A percentile compares a stretch with the other conserved stretches of the same genome.
phyloP scores from a whole-genome alignment of 2,329 filamentous ascomycete genomes.

The Pseudogymnoascus sp. region DNA sequence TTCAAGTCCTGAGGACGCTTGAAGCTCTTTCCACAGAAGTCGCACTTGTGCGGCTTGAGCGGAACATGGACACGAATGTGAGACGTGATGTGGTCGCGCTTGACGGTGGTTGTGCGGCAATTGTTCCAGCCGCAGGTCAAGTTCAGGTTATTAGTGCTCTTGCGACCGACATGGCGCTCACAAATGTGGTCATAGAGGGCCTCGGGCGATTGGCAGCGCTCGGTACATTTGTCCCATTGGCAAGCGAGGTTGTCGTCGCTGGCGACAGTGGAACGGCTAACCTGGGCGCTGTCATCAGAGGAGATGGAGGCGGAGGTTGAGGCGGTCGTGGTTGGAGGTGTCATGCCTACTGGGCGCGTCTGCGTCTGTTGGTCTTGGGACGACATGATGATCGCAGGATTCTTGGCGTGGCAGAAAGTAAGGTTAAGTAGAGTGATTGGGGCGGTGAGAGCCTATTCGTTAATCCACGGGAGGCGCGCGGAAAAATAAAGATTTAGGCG shows the following conservation, averaged over 20 bases:
- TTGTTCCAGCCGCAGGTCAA: slow-evolving; percentile 95
- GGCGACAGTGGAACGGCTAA: slow-evolving; percentile 16
- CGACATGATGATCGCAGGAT: background rate
- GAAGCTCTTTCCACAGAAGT: slow-evolving; percentile 97
- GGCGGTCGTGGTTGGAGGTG: slow-evolving; percentile 8
- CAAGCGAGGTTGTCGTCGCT: slow-evolving; percentile 30
- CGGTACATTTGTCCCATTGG: slow-evolving; percentile 33
- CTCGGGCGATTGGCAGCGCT: slow-evolving; percentile 31
- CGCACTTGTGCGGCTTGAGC: slow-evolving; percentile 96
- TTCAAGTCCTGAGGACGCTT: slow-evolving; percentile 98
- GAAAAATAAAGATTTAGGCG: background rate
- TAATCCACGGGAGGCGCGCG: background rate
- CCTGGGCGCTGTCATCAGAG: slow-evolving; percentile 14
- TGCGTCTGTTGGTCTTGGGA: slow-evolving; percentile 3
- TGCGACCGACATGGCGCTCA: slow-evolving; percentile 95
- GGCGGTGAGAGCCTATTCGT: background rate
- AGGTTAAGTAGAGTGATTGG: background rate
- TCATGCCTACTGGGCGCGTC: background rate
- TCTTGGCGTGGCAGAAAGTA: background rate
- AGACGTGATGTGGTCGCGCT: slow-evolving; percentile 98
- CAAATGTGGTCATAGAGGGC: slow-evolving; percentile 73
- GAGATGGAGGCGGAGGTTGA: slow-evolving; percentile 12
- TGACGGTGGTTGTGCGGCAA: slow-evolving; percentile 93
- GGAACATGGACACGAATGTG: slow-evolving; percentile 99
- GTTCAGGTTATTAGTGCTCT: slow-evolving; percentile 98